phyloP scores from a whole-genome alignment of 2,329 filamentous ascomycete species.

The Penicillium janthinellum region DNA sequence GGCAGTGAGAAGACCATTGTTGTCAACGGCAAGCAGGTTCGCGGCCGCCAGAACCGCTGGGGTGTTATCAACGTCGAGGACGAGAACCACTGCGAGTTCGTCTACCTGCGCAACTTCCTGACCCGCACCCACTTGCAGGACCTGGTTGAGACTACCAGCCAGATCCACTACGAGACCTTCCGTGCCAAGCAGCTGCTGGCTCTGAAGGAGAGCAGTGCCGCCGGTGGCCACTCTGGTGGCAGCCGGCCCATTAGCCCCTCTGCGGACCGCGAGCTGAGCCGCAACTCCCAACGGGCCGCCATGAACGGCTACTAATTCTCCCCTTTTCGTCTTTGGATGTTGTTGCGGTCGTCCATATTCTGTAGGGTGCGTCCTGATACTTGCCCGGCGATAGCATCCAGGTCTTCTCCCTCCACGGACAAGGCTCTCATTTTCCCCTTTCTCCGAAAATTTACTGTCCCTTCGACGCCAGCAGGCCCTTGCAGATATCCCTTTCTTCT shows the following conservation, averaged over 20 bases:
- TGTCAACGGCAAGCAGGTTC: conserved; percentile 95
- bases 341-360: conserved; percentile 19
- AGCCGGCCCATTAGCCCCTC: conserved; percentile 94
- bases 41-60: conserved; percentile 98
- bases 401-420: conserved; percentile 12
- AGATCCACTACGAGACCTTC: conserved; percentile 99
- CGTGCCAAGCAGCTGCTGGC: conserved; percentile 97
- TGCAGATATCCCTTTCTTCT: conserved; percentile 42
- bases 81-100: conserved; percentile 99
- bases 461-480: conserved; percentile 38
- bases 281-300: conserved; percentile 93
- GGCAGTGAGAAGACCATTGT: conserved; percentile 98
- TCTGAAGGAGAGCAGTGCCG: conserved; percentile 95
- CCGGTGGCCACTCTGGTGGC: conserved; percentile 65
- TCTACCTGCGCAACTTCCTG: conserved; percentile 97
- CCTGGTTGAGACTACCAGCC: conserved; percentile 97
- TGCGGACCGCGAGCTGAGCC: conserved; percentile 93
- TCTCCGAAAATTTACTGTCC: conserved; percentile 31
- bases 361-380: conserved; percentile 21
- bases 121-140: conserved; percentile 98
- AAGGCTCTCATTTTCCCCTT: conserved; percentile 20
- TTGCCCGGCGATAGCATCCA: conserved; percentile 16
- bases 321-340: conserved; percentile 5
- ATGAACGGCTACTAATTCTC: conserved; percentile 91
- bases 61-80: conserved; percentile 99